Evolutionary conservation across 2,329 filamentous ascomycete genomes (phyloP), one percentile per base, ranked within the genome.

Genomic region (Epichloe sibirici): DNA sequence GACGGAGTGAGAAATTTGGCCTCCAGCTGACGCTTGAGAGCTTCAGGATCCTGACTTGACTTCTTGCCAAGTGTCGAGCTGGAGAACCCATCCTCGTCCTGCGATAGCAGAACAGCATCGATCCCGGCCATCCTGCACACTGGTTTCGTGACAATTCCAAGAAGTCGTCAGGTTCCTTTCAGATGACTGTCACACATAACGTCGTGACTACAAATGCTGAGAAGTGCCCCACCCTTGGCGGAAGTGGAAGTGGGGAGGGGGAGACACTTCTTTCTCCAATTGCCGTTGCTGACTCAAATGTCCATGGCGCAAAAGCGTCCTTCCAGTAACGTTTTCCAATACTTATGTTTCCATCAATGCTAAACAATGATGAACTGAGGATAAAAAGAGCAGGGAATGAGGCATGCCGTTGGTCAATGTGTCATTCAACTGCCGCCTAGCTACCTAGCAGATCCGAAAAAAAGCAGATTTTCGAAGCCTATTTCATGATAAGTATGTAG

Each of bases 1-100:
- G 88, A 88, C 0, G 93, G 91, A 2, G 81, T 82, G 28, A 98
- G 74, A 62, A 91, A 93, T 46, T 86, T 82, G 51, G 77, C 64
- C 69, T 95, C 89, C 5, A 97, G 77, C 55, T 82, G 76, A 45
- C 73, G 72, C 68, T 88, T 88, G 55, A 91, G 72, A 35, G 77
- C 76, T n/a, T 81, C 74, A 40, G 76, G 74, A 68, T 77, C 74
- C 67, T 75, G 64, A 17, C 52, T 42, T 12, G 45, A 48, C 4
- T 57, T 58, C 9, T 51, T 51, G 49, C 42, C 31, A 28, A 38
- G 15, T n/a, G 15, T n/a, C 9, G 13, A 55, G 51, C 51, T 21
- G 47, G 45, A 42, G 45, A 48, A 44, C 23, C 51, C 57, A 35
- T 53, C 57, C 31, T 58, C 55, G n/a, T 61, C 56, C 56, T 66